Percentiles rank a stretch among this genome's conserved stretches.
phyloP scores from a whole-genome alignment of 2,329 filamentous ascomycete genomes.

The Scytalidium lignicola region DNA sequence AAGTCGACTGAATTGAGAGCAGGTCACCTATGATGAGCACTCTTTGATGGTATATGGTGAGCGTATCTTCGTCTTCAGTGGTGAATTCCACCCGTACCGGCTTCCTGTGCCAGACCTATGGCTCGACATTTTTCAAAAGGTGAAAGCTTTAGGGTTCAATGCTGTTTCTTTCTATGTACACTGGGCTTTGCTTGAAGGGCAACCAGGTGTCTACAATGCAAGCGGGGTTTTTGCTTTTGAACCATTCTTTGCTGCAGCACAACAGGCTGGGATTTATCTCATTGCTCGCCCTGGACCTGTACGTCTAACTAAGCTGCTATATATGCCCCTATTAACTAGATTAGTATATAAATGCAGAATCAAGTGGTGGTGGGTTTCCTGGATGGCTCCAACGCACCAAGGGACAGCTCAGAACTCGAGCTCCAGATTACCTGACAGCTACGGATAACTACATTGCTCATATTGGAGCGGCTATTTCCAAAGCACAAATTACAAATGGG shows the following conservation, averaged over 20 bases:
- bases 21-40: slow-evolving; percentile 59
- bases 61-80: slow-evolving; percentile 56
- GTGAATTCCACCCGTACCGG: slow-evolving; percentile 58
- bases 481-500: slow-evolving; percentile 75
- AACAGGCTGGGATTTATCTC: slow-evolving; percentile 69
- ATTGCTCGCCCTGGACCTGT: slow-evolving; percentile 46
- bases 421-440: slow-evolving; percentile 56
- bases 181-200: slow-evolving; percentile 74
- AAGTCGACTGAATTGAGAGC: not conserved
- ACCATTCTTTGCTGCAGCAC: slow-evolving; percentile 72
- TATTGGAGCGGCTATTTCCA: slow-evolving; percentile 62
- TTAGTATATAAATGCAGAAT: slow-evolving; percentile 74
- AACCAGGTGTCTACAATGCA: slow-evolving; percentile 62
- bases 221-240: slow-evolving; percentile 69
- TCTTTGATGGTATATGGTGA: slow-evolving; percentile 59
- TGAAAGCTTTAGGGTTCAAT: slow-evolving; percentile 76
- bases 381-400: slow-evolving; percentile 72
- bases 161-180: slow-evolving; percentile 74
- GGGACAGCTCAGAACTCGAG: slow-evolving; percentile 57
- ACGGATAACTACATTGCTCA: slow-evolving; percentile 56
- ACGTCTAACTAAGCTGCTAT: slow-evolving; percentile 2
- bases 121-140: slow-evolving; percentile 75
- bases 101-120: slow-evolving; percentile 58
- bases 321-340: not conserved
- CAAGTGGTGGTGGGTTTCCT: slow-evolving; percentile 70